Percentiles rank a stretch among this genome's conserved stretches.
phyloP scores from a whole-genome alignment of 306 rosid species.

The Vigna hirtella region DNA sequence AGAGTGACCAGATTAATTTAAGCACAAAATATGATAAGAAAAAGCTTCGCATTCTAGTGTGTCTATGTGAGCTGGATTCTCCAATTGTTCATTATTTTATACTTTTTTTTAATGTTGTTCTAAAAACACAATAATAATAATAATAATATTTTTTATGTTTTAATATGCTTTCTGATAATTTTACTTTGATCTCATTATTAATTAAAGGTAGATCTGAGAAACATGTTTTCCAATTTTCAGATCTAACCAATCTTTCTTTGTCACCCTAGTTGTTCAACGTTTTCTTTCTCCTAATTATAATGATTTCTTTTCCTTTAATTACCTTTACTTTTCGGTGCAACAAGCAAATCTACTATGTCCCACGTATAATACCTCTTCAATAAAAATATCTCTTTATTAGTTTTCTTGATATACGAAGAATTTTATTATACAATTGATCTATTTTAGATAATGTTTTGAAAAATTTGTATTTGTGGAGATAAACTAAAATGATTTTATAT shows the following conservation, averaged over 20 bases:
- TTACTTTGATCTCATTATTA: constrained; percentile 20
- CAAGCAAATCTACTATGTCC: neutral
- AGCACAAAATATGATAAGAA: neutral
- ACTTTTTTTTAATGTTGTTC: neutral
- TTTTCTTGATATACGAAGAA: no score
- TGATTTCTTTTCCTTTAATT: neutral
- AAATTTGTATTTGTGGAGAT: neutral
- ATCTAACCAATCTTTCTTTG: constrained; percentile 6
- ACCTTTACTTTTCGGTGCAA: neutral
- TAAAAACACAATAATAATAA: no score
- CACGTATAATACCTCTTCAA: neutral
- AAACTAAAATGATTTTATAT: no score
- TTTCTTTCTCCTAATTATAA: neutral
- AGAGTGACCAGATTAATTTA: neutral
- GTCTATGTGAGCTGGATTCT: neutral
- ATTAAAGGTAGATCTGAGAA: constrained; percentile 25
- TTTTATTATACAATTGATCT: neutral
- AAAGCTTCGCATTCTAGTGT: neutral
- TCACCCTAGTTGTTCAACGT: neutral
- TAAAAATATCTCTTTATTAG: neutral
- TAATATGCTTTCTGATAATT: neutral
- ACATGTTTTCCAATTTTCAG: neutral
- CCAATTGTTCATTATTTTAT: neutral
- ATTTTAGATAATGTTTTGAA: neutral
- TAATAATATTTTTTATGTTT: neutral